Base-by-base conservation (phyloP, 352 stramenopile species). In the Pythium vanterpoolii region DNA sequence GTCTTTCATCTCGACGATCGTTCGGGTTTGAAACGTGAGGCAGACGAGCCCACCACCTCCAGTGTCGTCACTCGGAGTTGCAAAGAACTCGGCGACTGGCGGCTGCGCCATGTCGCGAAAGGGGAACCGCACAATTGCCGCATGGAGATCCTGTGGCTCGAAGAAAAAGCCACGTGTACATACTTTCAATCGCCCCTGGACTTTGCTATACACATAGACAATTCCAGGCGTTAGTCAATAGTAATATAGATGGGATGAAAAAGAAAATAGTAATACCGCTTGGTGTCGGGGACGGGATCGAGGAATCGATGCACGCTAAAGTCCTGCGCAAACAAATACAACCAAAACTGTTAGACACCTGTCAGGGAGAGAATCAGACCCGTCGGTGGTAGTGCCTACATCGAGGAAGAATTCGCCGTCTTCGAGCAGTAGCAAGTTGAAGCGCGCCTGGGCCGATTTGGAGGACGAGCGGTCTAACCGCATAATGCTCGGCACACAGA, bases 371-470 rank as follows among this genome's bases (percentile, higher is more conserved):
- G 42, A 48, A 2, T 10, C 18, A 42, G 8, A 18, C 19, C 3
- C 19, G 14, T 2, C 34, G 19, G 9, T 48, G 9, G 5, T 27
- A 13, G 24, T n/a, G 11, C 72, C 44, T 75, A 95, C 89, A 85
- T 96, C 89, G 26, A 98, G 87, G 66, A 98, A 97, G 66, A 93
- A 96, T 77, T 98, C 93, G 55, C 91, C 93, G 60, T 98, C 90
- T 71, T 98, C 93, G 5, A 98, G 77, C 43, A 97, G 70, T 56
- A 98, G 70, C 63, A 98, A 77, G 72, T 96, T 96, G 74, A 98
- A 98, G 55, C 93, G 85, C 65, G 77, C 82, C 64, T 85, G 78
- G 28, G 63, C 70, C 60, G 74, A 75, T 64, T 69, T 69, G 53
- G 61, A 63, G 27, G 27, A 44, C 26, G 60, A 52, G 31, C 60